Conservation (phyloP, 768 basidiomycete species). For the Hortiboletus campestris region DNA sequence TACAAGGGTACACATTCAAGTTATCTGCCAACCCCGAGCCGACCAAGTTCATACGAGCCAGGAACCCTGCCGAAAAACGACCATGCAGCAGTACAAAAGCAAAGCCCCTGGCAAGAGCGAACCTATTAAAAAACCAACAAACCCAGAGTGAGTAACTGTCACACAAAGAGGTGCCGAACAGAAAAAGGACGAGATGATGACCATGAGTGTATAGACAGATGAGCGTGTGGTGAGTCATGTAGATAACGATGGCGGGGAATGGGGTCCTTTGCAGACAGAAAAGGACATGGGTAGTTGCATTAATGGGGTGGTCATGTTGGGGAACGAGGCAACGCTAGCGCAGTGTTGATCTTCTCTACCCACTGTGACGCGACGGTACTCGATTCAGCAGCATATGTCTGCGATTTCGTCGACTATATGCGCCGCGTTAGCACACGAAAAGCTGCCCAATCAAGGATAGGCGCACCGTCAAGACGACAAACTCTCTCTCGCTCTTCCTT, state of each 20-base stretch:
- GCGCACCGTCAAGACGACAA: constrained; percentile 60
- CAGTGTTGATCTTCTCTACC: constrained; percentile 40
- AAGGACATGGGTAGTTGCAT: background rate
- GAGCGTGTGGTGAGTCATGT: background rate
- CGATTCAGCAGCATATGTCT: constrained; percentile 42
- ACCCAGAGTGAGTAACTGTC: background rate
- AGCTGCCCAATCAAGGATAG: background rate
- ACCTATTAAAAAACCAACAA: background rate
- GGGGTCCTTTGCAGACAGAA: no score
- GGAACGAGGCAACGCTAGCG: constrained; percentile 20
- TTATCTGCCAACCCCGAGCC: no score
- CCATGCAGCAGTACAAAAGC: no score
- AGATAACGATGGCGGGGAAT: background rate
- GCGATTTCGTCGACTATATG: constrained; percentile 45
- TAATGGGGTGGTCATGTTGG: background rate
- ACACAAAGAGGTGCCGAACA: background rate
- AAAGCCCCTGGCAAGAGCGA: background rate
- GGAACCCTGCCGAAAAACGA: no score
- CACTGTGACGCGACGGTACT: constrained; percentile 34
- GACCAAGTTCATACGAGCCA: no score
- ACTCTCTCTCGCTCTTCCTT: constrained; percentile 54
- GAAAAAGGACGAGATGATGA: background rate
- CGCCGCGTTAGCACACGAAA: background rate
- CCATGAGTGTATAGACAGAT: background rate
- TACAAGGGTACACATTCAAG: no score